Conservation (phyloP, 768 basidiomycete species). For the Suillus subluteus region DNA sequence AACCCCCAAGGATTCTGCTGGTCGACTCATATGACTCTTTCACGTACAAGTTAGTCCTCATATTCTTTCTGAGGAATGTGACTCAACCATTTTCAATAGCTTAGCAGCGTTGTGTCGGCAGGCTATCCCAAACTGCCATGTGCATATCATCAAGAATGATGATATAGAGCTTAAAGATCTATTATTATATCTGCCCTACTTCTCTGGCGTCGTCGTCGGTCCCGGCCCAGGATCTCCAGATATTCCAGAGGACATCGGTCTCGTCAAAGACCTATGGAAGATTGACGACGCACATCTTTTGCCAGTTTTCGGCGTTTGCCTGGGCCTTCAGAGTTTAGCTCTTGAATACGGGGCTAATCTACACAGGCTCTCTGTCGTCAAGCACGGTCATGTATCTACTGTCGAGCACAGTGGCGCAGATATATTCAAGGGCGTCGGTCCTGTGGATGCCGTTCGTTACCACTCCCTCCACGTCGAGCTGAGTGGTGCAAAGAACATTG, state of each 20-base stretch:
- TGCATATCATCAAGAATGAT: conserved; percentile 80
- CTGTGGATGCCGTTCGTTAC: conserved; percentile 71
- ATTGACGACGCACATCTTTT: conserved; percentile 52
- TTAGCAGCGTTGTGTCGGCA: conserved; percentile 71
- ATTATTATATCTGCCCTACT: conserved; percentile 55
- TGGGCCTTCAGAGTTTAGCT: conserved; percentile 79
- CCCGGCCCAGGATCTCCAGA: conserved; percentile 84
- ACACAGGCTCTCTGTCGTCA: conserved; percentile 66
- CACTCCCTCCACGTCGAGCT: conserved; percentile 76
- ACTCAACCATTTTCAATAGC: conserved; percentile 39
- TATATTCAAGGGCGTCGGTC: conserved; percentile 60
- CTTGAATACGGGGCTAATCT: conserved; percentile 65
- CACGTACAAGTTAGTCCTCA: conserved; percentile 75
- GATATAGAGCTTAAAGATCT: conserved; percentile 53
- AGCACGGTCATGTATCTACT: conserved; percentile 75
- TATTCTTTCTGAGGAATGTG: conserved; percentile 1
- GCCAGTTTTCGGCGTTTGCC: conserved; percentile 83
- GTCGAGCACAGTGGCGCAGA: conserved; percentile 62
- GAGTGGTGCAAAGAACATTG: conserved; percentile 48
- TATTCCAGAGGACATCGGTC: conserved; percentile 61
- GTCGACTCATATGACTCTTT: conserved; percentile 89
- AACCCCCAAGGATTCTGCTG: conserved; percentile 59
- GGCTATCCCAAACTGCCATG: conserved; percentile 60
- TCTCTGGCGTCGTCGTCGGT: conserved; percentile 73
- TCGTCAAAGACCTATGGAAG: conserved; percentile 74